Conservation (phyloP, 1,284 basidiomycete species). For the Ustilago hordei region DNA sequence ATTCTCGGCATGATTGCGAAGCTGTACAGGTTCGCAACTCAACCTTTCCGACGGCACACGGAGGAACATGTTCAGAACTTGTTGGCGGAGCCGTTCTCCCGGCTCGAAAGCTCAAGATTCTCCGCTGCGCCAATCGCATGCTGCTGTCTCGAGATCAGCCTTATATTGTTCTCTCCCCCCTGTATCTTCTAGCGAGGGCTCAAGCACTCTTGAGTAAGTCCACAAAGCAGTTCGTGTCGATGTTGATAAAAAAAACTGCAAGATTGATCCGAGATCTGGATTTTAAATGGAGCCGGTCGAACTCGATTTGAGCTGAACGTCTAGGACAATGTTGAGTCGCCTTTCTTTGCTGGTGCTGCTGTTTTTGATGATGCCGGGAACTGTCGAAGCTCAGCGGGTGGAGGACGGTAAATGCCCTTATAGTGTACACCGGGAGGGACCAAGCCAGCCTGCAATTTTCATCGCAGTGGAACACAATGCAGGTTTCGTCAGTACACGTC, state of each 20-base stretch:
- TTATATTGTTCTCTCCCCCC: no score
- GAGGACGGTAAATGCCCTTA: conserved; percentile 60
- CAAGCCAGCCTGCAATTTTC: conserved; percentile 44
- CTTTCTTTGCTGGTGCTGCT: neutral
- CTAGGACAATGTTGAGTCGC: neutral
- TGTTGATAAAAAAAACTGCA: neutral
- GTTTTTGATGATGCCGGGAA: neutral
- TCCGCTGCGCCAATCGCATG: no score
- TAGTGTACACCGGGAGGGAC: conserved; percentile 57
- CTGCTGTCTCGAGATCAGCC: no score
- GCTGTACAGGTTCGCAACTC: no score
- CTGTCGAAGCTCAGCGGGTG: conserved; percentile 10
- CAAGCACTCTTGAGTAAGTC: no score
- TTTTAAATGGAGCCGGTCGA: neutral
- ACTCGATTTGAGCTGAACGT: neutral
- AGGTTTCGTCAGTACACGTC: neutral
- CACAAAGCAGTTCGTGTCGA: no score
- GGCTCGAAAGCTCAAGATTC: no score
- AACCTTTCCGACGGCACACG: no score
- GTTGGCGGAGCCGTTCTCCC: no score
- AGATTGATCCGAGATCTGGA: neutral
- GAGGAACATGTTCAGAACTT: no score
- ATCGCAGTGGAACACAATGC: neutral
- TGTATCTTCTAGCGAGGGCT: no score
- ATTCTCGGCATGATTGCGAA: no score